Percentiles rank a stretch among this genome's conserved stretches.
phyloP scores from a whole-genome alignment of 129 eudicot genomes.

The Flaveria ramosissima region DNA sequence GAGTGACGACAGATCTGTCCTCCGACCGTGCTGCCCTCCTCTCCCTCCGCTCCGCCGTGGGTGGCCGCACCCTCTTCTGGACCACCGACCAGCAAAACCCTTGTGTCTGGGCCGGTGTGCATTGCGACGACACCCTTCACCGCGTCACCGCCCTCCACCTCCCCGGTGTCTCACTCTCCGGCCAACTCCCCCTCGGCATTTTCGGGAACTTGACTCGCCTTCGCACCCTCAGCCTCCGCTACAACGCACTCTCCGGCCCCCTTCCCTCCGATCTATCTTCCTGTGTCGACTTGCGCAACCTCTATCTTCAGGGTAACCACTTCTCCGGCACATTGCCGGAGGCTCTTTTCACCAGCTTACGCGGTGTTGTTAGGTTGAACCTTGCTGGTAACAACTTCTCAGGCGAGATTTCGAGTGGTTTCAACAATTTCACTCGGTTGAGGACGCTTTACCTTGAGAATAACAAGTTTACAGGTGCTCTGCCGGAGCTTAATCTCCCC shows the following conservation, averaged over 20 bases:
- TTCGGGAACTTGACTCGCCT: constrained; percentile 64
- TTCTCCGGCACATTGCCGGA: constrained; percentile 58
- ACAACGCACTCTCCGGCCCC: constrained; percentile 63
- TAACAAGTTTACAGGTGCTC: constrained; percentile 35
- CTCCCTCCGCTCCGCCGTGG: constrained; percentile 67
- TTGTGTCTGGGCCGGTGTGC: constrained; percentile 50
- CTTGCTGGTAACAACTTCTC: constrained; percentile 56
- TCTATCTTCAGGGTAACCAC: constrained; percentile 67
- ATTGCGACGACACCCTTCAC: constrained; percentile 33
- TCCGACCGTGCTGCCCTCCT: constrained; percentile 70
- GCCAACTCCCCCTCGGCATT: constrained; percentile 52
- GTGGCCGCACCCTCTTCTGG: constrained; percentile 89
- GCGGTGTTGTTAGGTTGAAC: constrained; percentile 49
- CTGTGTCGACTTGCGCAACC: constrained; percentile 53
- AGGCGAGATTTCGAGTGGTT: constrained; percentile 45
- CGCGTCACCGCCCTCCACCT: constrained; percentile 71
- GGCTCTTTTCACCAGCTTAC: constrained; percentile 25
- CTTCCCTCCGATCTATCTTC: constrained; percentile 56
- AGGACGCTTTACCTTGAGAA: constrained; percentile 50
- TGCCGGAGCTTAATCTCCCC: constrained; percentile 33
- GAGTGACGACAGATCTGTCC: constrained; percentile 51
- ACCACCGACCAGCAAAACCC: constrained; percentile 39
- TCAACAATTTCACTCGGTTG: constrained; percentile 56
- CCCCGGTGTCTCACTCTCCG: constrained; percentile 70
- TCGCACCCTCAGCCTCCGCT: constrained; percentile 59